phyloP scores from a whole-genome alignment of 2,329 filamentous ascomycete species.

The Fusarium sp. region DNA sequence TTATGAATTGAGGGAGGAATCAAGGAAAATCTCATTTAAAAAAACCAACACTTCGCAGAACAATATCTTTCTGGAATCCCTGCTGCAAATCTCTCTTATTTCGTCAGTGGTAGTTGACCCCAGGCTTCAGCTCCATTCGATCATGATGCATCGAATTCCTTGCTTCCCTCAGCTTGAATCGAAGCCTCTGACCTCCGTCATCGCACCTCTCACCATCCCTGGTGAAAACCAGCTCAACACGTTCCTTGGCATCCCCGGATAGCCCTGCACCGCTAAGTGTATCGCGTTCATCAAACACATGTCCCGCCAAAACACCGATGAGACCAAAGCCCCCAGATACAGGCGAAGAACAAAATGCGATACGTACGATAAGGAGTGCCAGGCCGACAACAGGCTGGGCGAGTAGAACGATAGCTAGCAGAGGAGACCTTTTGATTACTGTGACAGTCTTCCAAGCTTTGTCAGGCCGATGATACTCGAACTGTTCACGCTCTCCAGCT shows the following conservation, averaged over 20 bases:
- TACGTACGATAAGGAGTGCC: neutral
- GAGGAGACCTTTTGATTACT: neutral
- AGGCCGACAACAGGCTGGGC: neutral
- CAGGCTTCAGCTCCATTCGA: neutral
- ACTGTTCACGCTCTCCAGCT: neutral
- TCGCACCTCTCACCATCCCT: neutral
- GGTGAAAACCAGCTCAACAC: neutral
- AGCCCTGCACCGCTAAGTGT: neutral
- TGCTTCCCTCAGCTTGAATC: neutral
- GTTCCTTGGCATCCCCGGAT: neutral
- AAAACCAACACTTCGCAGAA: neutral
- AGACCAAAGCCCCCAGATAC: neutral
- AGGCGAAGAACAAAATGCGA: neutral
- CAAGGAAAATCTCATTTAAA: neutral
- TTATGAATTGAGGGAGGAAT: neutral
- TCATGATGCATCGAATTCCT: neutral
- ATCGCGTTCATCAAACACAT: fast-evolving
- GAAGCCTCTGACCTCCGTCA: neutral
- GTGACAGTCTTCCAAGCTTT: neutral
- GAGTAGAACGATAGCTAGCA: neutral
- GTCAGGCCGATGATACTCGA: neutral
- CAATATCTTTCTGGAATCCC: neutral
- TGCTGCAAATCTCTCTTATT: neutral
- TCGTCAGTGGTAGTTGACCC: neutral
- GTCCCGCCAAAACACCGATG: neutral